A percentile compares a stretch with the other conserved stretches of the same genome.
Conservation (phyloP, 805 yeast genomes). For the Saitoella complicata region DNA sequence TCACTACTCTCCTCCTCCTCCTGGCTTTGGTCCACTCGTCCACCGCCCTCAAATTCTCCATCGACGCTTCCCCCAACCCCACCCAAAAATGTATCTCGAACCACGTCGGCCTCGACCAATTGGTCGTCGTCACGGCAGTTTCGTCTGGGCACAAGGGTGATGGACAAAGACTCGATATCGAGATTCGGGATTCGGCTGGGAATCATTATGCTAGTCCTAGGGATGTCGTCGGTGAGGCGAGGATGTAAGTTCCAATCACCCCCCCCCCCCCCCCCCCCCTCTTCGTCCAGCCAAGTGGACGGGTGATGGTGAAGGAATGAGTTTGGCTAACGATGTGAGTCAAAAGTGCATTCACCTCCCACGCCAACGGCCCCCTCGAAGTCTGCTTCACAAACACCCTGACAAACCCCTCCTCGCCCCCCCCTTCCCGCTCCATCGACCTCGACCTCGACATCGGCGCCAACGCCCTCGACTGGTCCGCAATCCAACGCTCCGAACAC, state of each 20-base stretch:
- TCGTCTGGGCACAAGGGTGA: slow-evolving; percentile 67
- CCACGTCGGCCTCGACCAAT: slow-evolving; percentile 66
- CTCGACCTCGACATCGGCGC: slow-evolving; percentile 91
- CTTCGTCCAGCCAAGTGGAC: no score
- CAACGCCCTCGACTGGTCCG: slow-evolving; percentile 96
- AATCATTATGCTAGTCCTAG: slow-evolving; percentile 68
- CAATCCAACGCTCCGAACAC: slow-evolving; percentile 80
- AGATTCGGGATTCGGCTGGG: slow-evolving; percentile 23
- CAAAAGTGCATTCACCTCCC: slow-evolving; percentile 65
- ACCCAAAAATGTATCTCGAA: slow-evolving; percentile 78
- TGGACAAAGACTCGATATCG: slow-evolving; percentile 63
- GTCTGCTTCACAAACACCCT: slow-evolving; percentile 68
- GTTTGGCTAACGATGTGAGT: no score
- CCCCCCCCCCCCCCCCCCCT: no score
- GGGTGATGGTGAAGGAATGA: not conserved
- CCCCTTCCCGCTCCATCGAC: slow-evolving; percentile 47
- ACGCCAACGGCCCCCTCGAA: slow-evolving; percentile 70
- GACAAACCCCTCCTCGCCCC: slow-evolving; percentile 1
- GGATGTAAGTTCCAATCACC: no score
- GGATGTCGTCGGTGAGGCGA: slow-evolving; percentile 55
- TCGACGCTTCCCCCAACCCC: not conserved
- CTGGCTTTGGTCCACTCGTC: not conserved
- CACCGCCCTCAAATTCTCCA: not conserved
- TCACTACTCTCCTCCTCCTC: slow-evolving; percentile 8
- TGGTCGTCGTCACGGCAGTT: slow-evolving; percentile 70